These are phyloP conservation scores for Ceratobasidium sp. DNA, from an alignment of 1,284 basidiomycete genomes.

Conservation along the genomic window DNA sequence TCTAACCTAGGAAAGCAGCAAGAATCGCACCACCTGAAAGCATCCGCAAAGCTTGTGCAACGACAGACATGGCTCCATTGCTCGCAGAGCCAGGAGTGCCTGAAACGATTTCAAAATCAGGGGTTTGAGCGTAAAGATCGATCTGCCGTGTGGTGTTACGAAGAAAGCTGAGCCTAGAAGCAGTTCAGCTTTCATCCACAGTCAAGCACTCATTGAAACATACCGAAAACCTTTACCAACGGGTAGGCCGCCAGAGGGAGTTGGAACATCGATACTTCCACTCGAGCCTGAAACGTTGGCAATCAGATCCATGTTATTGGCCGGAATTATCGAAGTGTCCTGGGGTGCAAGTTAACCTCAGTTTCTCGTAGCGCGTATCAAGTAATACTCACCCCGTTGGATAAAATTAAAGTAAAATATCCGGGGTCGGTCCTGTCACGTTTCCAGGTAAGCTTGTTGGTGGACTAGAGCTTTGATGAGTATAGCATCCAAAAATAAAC, in stretches of 20 bases:
- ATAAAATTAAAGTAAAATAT: constrained; percentile 7
- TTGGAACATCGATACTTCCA: background rate
- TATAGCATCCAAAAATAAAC: background rate
- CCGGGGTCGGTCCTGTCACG: constrained; percentile 22
- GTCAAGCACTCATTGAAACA: background rate
- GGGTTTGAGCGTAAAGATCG: constrained; percentile 13
- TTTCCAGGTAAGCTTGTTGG: constrained; percentile 26
- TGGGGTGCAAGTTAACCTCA: background rate
- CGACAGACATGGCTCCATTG: background rate
- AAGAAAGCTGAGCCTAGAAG: background rate
- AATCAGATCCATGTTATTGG: background rate
- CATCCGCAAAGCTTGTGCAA: background rate
- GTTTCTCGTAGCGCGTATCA: background rate
- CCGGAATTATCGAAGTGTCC: background rate
- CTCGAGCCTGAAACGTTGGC: background rate
- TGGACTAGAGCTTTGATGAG: background rate
- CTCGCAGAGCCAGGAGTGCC: background rate
- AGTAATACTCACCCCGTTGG: constrained; percentile 7
- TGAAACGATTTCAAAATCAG: background rate
- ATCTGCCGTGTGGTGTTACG: background rate
- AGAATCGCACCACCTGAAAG: background rate
- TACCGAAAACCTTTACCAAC: constrained; percentile 7
- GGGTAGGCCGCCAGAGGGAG: constrained; percentile 10
- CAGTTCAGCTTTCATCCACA: too few relatives aligned
- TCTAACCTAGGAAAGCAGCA: background rate